Percentiles rank a stretch among this genome's conserved stretches.
Conservation (phyloP, 2,329 filamentous ascomycete species). For the Alternaria longipes region DNA sequence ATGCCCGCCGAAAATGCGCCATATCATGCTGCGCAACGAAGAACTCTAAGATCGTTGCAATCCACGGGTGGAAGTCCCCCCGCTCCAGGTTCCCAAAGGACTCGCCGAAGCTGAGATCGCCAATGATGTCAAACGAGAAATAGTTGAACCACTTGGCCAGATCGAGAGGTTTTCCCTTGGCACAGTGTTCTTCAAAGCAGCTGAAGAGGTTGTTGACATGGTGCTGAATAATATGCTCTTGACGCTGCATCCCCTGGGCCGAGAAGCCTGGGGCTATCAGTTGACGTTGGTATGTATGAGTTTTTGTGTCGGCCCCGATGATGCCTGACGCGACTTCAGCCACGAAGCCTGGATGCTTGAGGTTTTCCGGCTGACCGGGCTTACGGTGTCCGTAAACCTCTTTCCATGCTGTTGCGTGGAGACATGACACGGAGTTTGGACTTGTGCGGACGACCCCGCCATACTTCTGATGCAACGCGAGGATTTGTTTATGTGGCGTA, state of each 20-base stretch:
- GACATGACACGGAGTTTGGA: constrained; percentile 21
- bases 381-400: constrained; percentile 16
- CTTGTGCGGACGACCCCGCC: constrained; percentile 27
- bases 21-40: constrained; percentile 19
- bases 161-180: constrained; percentile 10
- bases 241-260: constrained; percentile 13
- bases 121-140: constrained; percentile 38
- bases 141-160: constrained; percentile 27
- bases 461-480: constrained; percentile 26
- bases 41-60: constrained; percentile 28
- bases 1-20: constrained; percentile 9
- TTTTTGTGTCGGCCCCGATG: constrained; percentile 9
- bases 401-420: constrained; percentile 17
- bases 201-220: constrained; percentile 8
- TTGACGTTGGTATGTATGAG: constrained; percentile 9
- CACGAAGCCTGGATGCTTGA: constrained; percentile 16
- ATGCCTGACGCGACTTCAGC: constrained; percentile 12
- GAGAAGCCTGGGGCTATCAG: constrained; percentile 10
- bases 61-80: constrained; percentile 31
- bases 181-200: constrained; percentile 6
- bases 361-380: constrained; percentile 9
- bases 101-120: constrained; percentile 61
- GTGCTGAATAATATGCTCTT: constrained; percentile 10
- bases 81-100: constrained; percentile 44
- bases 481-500: constrained; percentile 7